Base-by-base conservation (phyloP, 2,329 filamentous ascomycete genomes). In the Fusarium goolgardi region DNA sequence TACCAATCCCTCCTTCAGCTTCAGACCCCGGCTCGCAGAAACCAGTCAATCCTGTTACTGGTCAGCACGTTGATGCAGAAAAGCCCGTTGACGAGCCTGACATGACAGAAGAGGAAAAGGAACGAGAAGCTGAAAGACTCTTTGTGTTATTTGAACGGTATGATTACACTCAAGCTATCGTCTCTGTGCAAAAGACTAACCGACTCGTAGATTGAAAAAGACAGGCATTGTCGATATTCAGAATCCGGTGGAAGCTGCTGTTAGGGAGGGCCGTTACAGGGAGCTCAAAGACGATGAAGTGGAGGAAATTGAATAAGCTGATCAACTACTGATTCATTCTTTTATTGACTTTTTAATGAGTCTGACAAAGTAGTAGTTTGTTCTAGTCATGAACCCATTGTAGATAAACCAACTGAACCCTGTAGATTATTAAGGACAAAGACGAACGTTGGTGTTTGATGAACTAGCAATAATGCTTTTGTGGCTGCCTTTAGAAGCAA, bases 91-190 rank as follows among this genome's bases (percentile, higher is more conserved):
- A 88, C 6, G 78, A 82, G 13, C 88, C 88, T 2, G 88, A 91
- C 49, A 97, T 98, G 95, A 96, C 91, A 0, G 83, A 92, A 46
- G 94, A 94, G 69, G 95, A 98, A 81, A 97, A 95, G 78, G 92
- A 97, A 78, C 85, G 92, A 59, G 96, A 99, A 76, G 95, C 94
- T 0, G 95, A 97, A 78, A 87, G 89, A 58, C 79, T 97, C 1
- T 97, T 96, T 80, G 93, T 97, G 15, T 81, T 97, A 5, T 97
- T 97, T 79, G 94, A 97, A 79, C 86, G 92, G 90, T 91, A 81
- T 66, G 81, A 69, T 11, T 20, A 27, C 16, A 31, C 21, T 21
- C 15, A 16, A 7, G 16, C 18, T 3, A 20, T 23, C 16, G 6
- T 20, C 34, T 18, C 32, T 11, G 29, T 44, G 23, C 7, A 37